Percentiles rank a stretch among this genome's conserved stretches.
Conservation (phyloP, 495 filamentous ascomycete genomes). For the Neurospora hispaniola region DNA sequence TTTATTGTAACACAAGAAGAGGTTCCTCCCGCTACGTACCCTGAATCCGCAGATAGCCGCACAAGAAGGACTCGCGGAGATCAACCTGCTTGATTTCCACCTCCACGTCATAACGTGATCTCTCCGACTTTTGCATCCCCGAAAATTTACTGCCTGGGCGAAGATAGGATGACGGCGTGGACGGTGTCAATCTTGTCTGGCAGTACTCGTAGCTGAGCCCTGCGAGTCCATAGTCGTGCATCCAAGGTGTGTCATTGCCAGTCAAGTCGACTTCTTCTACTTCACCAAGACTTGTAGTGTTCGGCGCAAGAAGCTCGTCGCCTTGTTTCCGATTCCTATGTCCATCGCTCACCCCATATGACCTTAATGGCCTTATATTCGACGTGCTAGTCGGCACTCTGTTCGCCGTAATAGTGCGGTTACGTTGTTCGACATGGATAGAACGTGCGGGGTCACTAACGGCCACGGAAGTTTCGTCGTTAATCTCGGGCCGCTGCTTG, state of each 20-base stretch:
- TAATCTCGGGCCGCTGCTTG: constrained; percentile 27
- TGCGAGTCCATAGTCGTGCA: constrained; percentile 21
- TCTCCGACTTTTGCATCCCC: constrained; percentile 86
- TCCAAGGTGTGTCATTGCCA: constrained; percentile 14
- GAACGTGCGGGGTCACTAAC: constrained; percentile 5
- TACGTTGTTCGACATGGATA: neutral
- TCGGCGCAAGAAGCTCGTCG: neutral
- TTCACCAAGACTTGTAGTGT: constrained; percentile 1
- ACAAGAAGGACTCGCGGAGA: constrained; percentile 87
- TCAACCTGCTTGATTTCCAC: constrained; percentile 97
- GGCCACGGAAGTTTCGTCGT: constrained; percentile 18
- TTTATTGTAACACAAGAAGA: neutral
- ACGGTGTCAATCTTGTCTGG: constrained; percentile 51
- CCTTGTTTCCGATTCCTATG: constrained; percentile 1
- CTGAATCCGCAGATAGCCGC: constrained; percentile 93
- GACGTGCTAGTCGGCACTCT: neutral
- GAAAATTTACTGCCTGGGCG: constrained; percentile 80
- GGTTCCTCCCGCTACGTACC: constrained; percentile 41
- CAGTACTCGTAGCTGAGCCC: constrained; percentile 55
- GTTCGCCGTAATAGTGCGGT: constrained; percentile 1
- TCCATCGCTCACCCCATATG: neutral
- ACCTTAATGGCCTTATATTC: neutral
- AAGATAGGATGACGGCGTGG: constrained; percentile 68
- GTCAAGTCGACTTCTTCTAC: constrained; percentile 11
- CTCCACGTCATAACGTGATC: constrained; percentile 85